phyloP scores from a whole-genome alignment of 805 yeast genomes.

The Kluyveromyces siamensis region DNA sequence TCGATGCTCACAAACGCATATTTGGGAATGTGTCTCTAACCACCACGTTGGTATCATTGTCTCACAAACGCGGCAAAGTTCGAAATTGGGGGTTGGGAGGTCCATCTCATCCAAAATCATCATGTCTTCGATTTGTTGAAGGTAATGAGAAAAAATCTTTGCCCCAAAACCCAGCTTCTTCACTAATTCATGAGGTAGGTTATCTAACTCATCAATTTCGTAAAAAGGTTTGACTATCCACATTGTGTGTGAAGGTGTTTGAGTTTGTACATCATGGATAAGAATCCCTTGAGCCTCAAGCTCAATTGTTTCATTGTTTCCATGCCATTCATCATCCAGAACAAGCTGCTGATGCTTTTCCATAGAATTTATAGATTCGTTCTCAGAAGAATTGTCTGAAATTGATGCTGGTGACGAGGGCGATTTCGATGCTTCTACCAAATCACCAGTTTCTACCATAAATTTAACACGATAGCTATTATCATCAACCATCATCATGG shows the following conservation, averaged over 20 bases:
- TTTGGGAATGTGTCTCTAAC: slow-evolving; percentile 82
- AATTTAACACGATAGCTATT: slow-evolving; percentile 72
- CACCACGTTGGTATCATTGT: slow-evolving; percentile 92
- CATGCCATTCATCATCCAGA: slow-evolving; percentile 8
- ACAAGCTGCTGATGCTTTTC: slow-evolving; percentile 6
- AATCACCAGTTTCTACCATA: slow-evolving; percentile 28
- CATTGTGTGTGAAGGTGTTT: slow-evolving; percentile 72
- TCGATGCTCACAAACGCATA: slow-evolving; percentile 78
- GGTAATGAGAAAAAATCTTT: slow-evolving; percentile 68
- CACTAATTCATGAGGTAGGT: slow-evolving; percentile 61
- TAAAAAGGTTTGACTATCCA: slow-evolving; percentile 83
- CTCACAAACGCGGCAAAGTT: slow-evolving; percentile 89
- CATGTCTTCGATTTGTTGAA: slow-evolving; percentile 52
- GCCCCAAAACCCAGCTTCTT: slow-evolving; percentile 83
- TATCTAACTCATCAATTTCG: slow-evolving; percentile 51
- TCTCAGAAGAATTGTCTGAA: neutral
- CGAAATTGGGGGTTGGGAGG: slow-evolving; percentile 73
- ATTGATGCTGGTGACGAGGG: neutral
- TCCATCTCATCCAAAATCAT: slow-evolving; percentile 54
- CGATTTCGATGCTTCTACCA: neutral
- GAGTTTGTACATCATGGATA: slow-evolving; percentile 50
- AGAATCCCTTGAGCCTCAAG: slow-evolving; percentile 92
- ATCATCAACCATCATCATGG: slow-evolving; percentile 64
- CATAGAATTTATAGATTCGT: no score
- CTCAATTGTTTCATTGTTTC: slow-evolving; percentile 53